Base-by-base conservation (phyloP, 225 moss, liverwort and hornwort species). In the Pseudisothecium myosuroides region DNA sequence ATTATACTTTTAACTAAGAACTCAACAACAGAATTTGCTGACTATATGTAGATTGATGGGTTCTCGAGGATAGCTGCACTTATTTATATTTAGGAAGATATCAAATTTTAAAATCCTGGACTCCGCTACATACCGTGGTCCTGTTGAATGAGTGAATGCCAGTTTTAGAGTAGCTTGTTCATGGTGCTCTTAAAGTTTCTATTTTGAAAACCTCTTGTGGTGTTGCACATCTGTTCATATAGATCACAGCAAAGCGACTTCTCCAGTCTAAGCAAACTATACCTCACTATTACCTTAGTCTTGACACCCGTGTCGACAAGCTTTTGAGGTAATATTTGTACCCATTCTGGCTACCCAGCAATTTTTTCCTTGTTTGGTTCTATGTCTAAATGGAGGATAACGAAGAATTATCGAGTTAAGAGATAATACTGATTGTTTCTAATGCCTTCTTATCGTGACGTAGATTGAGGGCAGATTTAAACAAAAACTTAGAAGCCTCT, bases 221-320 rank as follows among this genome's bases (percentile, higher is more conserved):
- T 80, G 77, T 60, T 79, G 79, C 37, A 24, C 59, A 47, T 90
- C 14, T 90, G 49, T 73, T 73, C 41, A 41, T 86, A 61, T 91
- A 92, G 94, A 93, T 95, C 59, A 94, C 92, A 74, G 93, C 94
- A 84, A 93, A 91, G 82, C 91, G 92, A 85, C 93, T 95, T 59
- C 82, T 96, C 49, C 93, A 93, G 50, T 96, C 95, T 37, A 96
- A 97, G 88, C 93, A 96, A 88, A 96, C 95, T 12, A 94, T 97
- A 67, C 97, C 96, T 84, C 97, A 95, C 85, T 96, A 94, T 92
- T 96, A 96, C 90, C 91, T 97, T 77, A 94, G 89, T 85, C 92
- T 96, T 80, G 94, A 96, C 69, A 95, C 94, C 79, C 95, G 92
- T 89, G 93, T 95, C 39, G 97, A 97, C 92, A 95, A 96, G 50